A percentile compares a stretch with the other conserved stretches of the same genome.
Evolutionary conservation across 768 basidiomycete species (phyloP).

Genomic region (Mycena rebaudengoi): DNA sequence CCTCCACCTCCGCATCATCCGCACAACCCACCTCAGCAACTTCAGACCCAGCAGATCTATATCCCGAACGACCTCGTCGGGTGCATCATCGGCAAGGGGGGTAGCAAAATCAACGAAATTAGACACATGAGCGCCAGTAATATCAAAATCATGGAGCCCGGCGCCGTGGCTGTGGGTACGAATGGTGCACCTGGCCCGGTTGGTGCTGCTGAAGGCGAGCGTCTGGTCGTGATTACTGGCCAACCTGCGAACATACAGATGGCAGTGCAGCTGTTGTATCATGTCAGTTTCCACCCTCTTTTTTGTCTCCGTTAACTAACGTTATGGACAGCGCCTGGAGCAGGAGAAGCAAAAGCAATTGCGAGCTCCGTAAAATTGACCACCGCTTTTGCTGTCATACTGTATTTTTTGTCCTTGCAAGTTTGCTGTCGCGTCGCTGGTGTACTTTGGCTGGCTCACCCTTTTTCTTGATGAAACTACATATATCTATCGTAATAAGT

Average conservation of each 20-base stretch:
- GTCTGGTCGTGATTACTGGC: constrained; percentile 97
- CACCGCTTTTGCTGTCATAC: constrained; percentile 5
- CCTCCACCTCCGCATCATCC: constrained; percentile 47
- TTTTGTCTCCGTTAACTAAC: neutral
- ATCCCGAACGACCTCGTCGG: constrained; percentile 98
- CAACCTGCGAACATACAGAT: constrained; percentile 94
- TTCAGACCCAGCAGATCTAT: constrained; percentile 97
- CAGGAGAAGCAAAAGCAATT: constrained; percentile 91
- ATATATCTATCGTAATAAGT: no score
- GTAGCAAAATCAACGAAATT: constrained; percentile 99
- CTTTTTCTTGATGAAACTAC: constrained; percentile 12
- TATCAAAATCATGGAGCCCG: constrained; percentile 99
- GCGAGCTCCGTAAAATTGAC: constrained; percentile 45
- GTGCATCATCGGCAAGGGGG: constrained; percentile 97
- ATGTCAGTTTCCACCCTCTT: constrained; percentile 61
- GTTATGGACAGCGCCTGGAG: constrained; percentile 71
- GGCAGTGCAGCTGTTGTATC: constrained; percentile 92
- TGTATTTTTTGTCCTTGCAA: constrained; percentile 5
- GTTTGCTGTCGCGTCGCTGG: constrained; percentile 4
- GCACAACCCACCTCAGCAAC: constrained; percentile 71
- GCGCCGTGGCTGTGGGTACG: constrained; percentile 73
- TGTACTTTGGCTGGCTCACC: constrained; percentile 15
- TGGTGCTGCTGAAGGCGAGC: constrained; percentile 82
- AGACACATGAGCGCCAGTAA: constrained; percentile 94
- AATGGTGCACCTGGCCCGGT: constrained; percentile 77